Evolutionary conservation across 1,139 yeast species (phyloP), one percentile per base, ranked within the genome.

Genomic region (Debaryomyces udenii): DNA sequence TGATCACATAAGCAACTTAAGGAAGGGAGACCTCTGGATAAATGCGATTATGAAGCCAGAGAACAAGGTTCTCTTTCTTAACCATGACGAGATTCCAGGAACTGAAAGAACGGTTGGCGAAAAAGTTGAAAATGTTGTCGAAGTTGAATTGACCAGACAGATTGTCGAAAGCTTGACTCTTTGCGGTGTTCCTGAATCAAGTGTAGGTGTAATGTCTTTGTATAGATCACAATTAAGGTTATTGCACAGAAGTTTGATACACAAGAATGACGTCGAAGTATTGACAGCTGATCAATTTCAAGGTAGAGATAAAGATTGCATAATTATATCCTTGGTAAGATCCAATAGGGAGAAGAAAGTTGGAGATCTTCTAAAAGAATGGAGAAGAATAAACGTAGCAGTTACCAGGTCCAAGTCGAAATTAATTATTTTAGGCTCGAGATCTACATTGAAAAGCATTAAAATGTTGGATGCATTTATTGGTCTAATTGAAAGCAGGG

Each of bases 221-320:
- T 91, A 94, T 59, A 71, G 96, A 33, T 87, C 93, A 0, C 99
- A 93, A 57, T 64, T 93, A 34, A 63, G 79, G 27, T 61, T 81
- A 9, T 65, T 89, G 37, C 70, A 70, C 34, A 68, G 76, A 10
- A 60, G 66, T 22, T 66, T 86, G 30, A 46, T 59, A 0, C 56
- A 59, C 2, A 60, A 67, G 13, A 57, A 62, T 3, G 76, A 70
- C 0, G 66, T 93, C 29, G 98, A 93, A 52, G 75, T 88, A 18
- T 68, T 93, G 45, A 94, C 99, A 0, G 98, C 97, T 0, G 99
- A 94, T 61, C 93, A 88, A 49, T 93, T 86, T 51, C 99, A 94
- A 63, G 99, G 99, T 0, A 75, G 97, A 42, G 99, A 94, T 59
- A 93, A 90, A 59, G 94, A 90, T 38, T 84, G 96, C 53, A 81